Evolutionary conservation across 768 basidiomycete genomes (phyloP), one percentile per base, ranked within the genome.

Genomic region (Mycena rebaudengoi): DNA sequence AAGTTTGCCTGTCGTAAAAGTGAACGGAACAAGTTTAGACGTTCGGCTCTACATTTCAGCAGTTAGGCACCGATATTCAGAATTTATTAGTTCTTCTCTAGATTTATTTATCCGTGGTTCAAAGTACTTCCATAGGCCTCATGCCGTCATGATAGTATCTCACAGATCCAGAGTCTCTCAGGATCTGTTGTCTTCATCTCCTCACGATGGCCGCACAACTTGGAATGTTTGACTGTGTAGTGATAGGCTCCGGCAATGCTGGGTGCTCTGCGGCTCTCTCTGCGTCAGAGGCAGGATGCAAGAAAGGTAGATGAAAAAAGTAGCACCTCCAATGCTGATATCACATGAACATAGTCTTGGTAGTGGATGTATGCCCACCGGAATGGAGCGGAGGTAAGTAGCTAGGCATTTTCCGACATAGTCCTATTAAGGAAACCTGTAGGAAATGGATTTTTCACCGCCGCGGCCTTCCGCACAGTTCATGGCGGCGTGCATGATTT

Each of bases 311-410:
- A 73, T 60, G n/a, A 48, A 16, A 25, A 50, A 25, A 55, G 46
- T 33, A 48, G 48, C 21, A 12, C 35, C 35, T 32, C 32, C 54
- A 14, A 64, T 37, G 32, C 23, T 35, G 37, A 30, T 5, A 41
- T 51, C 48, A 39, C 53, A 21, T 14, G 57, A 49, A 23, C 53
- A 29, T 58, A 80, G 87, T 90, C 62, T 77, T 91, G 41, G 76
- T 91, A 55, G 75, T 91, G 51, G 89, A 91, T 69, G 90, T 90
- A 69, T 87, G 87, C 39, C 87, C 89, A 1, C 68, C 75, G 39
- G 82, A 83, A 58, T 91, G 89, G 89, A 82, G 74, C 4, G 90
- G 90, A 5, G 90, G 89, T 18, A 91, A 92, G n/a, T n/a, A n/a
- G n/a, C n/a, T n/a, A n/a, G n/a, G n/a, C n/a, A n/a, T n/a, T n/a